A percentile compares a stretch with the other conserved stretches of the same genome.
These are phyloP conservation scores for Tetraselmis chui DNA, from an alignment of 139 green algal species.

Conservation along the genomic window DNA sequence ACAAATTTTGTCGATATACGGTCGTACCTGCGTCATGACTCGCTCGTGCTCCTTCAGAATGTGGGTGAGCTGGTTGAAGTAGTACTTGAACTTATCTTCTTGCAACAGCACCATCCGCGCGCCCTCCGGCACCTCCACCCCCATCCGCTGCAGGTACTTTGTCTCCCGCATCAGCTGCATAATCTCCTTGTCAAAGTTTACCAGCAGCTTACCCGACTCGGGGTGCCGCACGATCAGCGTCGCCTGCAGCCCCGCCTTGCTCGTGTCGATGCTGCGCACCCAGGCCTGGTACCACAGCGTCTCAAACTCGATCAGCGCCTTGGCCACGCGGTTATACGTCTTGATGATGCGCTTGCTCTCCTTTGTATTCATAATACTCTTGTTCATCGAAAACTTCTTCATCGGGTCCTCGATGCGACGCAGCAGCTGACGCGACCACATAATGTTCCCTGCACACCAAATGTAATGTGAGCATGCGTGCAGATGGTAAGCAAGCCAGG, in stretches of 20 bases:
- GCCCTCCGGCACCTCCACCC: constrained; percentile 69
- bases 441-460: constrained; percentile 82
- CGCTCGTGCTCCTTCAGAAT: constrained; percentile 65
- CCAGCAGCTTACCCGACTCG: constrained; percentile 53
- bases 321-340: constrained; percentile 83
- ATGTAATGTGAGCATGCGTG: too few species aligned
- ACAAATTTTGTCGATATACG: too few species aligned
- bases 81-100: constrained; percentile 76
- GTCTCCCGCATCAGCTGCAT: constrained; percentile 83
- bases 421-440: constrained; percentile 87
- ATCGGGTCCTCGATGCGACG: constrained; percentile 87
- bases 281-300: constrained; percentile 73
- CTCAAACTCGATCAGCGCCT: constrained; percentile 89
- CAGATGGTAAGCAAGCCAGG: not conserved
- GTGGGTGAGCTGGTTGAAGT: constrained; percentile 75
- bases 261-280: constrained; percentile 41
- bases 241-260: constrained; percentile 66
- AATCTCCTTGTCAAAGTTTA: constrained; percentile 89
- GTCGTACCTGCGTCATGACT: constrained; percentile 30
- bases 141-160: constrained; percentile 79
- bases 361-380: constrained; percentile 75
- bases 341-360: constrained; percentile 81
- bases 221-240: constrained; percentile 82
- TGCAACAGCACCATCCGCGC: constrained; percentile 78
- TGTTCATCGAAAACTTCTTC: constrained; percentile 71